phyloP scores from a whole-genome alignment of 2,329 filamentous ascomycete genomes.

The Fusarium virguliforme region DNA sequence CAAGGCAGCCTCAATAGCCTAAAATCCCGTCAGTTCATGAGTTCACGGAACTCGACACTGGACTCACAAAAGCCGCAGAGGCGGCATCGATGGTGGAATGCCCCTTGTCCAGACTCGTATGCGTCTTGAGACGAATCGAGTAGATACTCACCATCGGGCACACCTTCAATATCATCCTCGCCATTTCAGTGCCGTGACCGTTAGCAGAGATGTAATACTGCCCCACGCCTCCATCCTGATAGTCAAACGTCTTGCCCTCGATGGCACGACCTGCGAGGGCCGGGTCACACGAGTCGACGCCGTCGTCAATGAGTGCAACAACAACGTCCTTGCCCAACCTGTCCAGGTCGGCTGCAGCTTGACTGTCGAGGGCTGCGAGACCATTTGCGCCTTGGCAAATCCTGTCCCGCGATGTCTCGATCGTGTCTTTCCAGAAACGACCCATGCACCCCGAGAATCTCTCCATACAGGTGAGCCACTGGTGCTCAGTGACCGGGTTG shows the following conservation, averaged over 20 bases:
- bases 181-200: conserved; percentile 49
- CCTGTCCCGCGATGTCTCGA: not conserved
- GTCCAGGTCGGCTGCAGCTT: not conserved
- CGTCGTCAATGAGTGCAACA: conserved; percentile 27
- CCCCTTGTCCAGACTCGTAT: conserved; percentile 2
- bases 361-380: not conserved
- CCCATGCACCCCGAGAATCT: conserved; percentile 8
- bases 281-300: conserved; percentile 15
- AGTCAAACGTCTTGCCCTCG: conserved; percentile 28
- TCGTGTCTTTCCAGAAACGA: not conserved
- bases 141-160: conserved; percentile 50
- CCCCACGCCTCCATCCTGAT: conserved; percentile 12
- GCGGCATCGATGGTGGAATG: conserved; percentile 15
- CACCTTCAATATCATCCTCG: conserved; percentile 44
- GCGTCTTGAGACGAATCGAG: conserved; percentile 44
- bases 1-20: conserved; percentile 33
- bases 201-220: conserved; percentile 27
- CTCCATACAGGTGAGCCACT: conserved; percentile 22
- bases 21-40: not conserved
- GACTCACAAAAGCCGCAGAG: conserved; percentile 27
- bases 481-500: conserved; percentile 13
- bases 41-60: no score
- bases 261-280: conserved; percentile 6
- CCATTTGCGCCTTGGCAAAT: not conserved
- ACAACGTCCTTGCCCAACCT: conserved; percentile 8